These are phyloP conservation scores for Colletotrichum lentis DNA, from an alignment of 2,329 filamentous ascomycete genomes.

Conservation along the genomic window DNA sequence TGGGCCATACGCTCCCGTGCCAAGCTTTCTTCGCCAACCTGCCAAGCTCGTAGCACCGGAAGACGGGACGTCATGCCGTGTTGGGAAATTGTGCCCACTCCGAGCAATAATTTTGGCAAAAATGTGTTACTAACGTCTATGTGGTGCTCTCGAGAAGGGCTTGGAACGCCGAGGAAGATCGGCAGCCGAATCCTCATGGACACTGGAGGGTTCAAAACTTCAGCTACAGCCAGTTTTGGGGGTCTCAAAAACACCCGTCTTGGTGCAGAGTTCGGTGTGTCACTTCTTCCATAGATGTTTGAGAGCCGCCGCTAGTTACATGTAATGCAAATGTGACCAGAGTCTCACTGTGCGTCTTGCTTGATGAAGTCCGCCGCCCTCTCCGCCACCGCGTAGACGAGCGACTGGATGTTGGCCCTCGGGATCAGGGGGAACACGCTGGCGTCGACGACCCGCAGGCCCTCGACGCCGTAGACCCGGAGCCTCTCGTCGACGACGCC, in stretches of 20 bases:
- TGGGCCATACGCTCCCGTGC: neutral
- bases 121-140: neutral
- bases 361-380: slow-evolving; percentile 39
- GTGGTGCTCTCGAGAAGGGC: too few species aligned
- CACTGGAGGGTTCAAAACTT: too few species aligned
- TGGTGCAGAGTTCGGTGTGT: too few species aligned
- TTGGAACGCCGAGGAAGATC: too few species aligned
- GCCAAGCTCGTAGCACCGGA: neutral
- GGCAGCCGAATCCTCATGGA: too few species aligned
- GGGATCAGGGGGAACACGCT: slow-evolving; percentile 46
- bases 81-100: neutral
- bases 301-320: neutral
- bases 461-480: slow-evolving; percentile 44
- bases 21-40: neutral
- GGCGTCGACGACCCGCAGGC: slow-evolving; percentile 44
- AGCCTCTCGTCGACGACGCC: slow-evolving; percentile 47
- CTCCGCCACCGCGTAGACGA: slow-evolving; percentile 50
- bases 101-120: too few species aligned
- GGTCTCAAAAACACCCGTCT: too few species aligned
- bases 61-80: rapidly evolving
- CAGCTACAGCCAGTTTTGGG: too few species aligned
- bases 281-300: neutral
- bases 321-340: too few species aligned
- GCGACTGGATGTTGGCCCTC: slow-evolving; percentile 46
- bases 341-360: neutral